Base-by-base conservation (phyloP, 768 basidiomycete genomes). In the Cystofilobasidium bisporidii region DNA sequence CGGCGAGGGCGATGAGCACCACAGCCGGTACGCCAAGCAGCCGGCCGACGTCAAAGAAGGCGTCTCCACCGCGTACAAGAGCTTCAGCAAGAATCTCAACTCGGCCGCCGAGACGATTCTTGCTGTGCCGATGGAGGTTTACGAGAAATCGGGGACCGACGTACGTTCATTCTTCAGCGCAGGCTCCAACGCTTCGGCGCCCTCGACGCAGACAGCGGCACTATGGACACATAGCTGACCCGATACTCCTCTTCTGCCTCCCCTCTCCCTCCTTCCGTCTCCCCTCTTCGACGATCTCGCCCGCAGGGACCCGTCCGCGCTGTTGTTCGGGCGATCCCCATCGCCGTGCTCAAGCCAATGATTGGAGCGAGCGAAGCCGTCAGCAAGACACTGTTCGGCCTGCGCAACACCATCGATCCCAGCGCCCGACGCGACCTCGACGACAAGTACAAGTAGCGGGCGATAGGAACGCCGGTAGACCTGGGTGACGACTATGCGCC, bases 51-150 rank as follows among this genome's bases (percentile, higher is more conserved):
- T 94, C 47, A 83, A 80, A 72, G 91, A 97, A 74, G 96, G 96
- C 20, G 81, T 99, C 40, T 85, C 91, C 70, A 85, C 85, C 0
- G 96, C 93, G n/a, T 97, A 97, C 76, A 84, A 82, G 75, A 93
- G 90, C 73, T 77, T 99, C 73, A 85, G 83, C 62, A 85, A 80
- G 74, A 97, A 98, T 77, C 76, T 99, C 70, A 87, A 86, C 72
- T 89, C 89, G 50, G 96, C 96, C 32, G 96, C 94, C 30, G 94
- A 99, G 79, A 99, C 96, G 0, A 98, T 99, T 70, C 82, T 99
- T 43, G 94, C 96, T 0, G 91, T 99, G 0, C 96, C 96, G 0
- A 97, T 98, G 94, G 96, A 98, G 77, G 91, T 97, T 15, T 94
- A 97, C 72, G 96, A 99, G 77, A 82, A 88, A 69, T 88, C 91